Percentiles rank a stretch among this genome's conserved stretches.
Conservation (phyloP, 2,329 filamentous ascomycete genomes). For the Trichoderma guizhouense region DNA sequence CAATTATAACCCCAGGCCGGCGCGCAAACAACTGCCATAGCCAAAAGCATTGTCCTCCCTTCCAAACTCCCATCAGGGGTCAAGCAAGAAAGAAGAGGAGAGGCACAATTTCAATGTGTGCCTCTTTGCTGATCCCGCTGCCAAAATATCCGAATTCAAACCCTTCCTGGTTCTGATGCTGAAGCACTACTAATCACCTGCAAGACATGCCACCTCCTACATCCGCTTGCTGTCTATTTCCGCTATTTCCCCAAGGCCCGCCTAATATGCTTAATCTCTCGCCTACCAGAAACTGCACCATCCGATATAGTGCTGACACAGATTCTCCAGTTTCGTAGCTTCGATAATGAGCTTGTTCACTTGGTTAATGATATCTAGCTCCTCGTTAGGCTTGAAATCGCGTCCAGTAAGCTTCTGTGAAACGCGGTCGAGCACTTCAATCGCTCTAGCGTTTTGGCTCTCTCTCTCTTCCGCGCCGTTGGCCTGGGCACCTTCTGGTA, state of each 20-base stretch:
- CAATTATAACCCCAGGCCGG: slow-evolving; percentile 14
- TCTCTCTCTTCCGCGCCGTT: slow-evolving; percentile 57
- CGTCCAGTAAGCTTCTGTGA: slow-evolving; percentile 93
- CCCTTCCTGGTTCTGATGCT: background rate
- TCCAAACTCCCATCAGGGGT: slow-evolving; percentile 12
- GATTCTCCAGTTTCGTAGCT: slow-evolving; percentile 93
- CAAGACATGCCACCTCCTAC: background rate
- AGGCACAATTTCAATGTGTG: background rate
- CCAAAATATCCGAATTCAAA: background rate
- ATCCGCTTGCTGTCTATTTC: background rate
- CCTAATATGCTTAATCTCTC: background rate
- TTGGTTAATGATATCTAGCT: slow-evolving; percentile 80
- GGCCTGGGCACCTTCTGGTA: slow-evolving; percentile 33
- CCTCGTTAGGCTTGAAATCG: slow-evolving; percentile 84
- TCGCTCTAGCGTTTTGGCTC: slow-evolving; percentile 85
- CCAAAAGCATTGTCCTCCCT: slow-evolving; percentile 14
- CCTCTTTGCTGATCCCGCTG: background rate
- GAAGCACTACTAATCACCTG: background rate
- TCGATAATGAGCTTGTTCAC: slow-evolving; percentile 94
- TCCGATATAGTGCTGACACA: slow-evolving; percentile 98
- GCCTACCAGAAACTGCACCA: slow-evolving; percentile 96
- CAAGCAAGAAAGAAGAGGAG: background rate
- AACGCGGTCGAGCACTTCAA: slow-evolving; percentile 88
- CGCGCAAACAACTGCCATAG: slow-evolving; percentile 16
- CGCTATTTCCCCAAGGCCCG: background rate